phyloP scores from a whole-genome alignment of 2,329 filamentous ascomycete species.

The Colletotrichum sp. region DNA sequence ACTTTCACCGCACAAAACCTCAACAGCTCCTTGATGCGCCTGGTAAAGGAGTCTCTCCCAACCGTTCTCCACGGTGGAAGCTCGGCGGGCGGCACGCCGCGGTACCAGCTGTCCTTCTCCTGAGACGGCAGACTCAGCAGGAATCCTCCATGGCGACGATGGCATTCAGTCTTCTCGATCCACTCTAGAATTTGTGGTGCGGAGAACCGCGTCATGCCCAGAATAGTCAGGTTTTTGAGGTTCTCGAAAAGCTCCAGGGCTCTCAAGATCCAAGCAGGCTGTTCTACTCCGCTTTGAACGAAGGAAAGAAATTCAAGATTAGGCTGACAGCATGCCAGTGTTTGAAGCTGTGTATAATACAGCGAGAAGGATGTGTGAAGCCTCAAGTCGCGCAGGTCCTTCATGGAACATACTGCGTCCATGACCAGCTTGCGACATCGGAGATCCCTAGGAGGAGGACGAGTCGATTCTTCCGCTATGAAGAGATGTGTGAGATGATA shows the following conservation, averaged over 20 bases:
- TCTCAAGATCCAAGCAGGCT: background rate
- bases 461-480: background rate
- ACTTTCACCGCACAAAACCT: background rate
- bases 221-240: background rate
- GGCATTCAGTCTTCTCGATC: background rate
- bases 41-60: background rate
- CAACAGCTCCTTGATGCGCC: background rate
- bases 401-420: slow-evolving; percentile 2
- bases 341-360: background rate
- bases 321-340: background rate
- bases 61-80: background rate
- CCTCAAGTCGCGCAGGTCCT: background rate
- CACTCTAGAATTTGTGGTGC: background rate
- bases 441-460: background rate
- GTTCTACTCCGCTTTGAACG: background rate
- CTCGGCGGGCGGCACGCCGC: background rate
- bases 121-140: background rate
- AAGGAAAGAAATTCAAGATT: background rate
- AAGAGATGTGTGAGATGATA: background rate
- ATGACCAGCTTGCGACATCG: background rate
- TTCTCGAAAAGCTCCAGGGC: background rate
- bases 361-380: background rate
- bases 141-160: background rate
- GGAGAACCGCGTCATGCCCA: background rate
- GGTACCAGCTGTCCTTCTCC: background rate